Base-by-base conservation (phyloP, 1,284 basidiomycete genomes). In the Cutaneotrichosporon dermatis region DNA sequence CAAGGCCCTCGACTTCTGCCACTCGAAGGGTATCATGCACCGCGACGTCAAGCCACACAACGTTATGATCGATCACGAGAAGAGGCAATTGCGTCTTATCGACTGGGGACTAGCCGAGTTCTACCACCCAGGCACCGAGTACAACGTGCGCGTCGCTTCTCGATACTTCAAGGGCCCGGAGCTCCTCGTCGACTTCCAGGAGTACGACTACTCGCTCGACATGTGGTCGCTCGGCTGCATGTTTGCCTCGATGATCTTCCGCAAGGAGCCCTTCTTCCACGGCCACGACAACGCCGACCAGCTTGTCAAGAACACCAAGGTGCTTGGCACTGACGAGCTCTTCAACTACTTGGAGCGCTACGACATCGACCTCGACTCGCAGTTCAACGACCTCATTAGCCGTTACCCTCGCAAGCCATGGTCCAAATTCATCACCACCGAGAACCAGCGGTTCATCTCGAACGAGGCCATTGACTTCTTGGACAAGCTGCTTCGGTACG, bases 261-360 rank as follows among this genome's bases (percentile, higher is more conserved):
- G 95, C 68, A 98, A 98, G 79, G 95, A 99, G 75, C 95, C 95
- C n/a, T 96, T 99, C 82, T 99, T 99, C 85, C 95, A 99, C 74
- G 95, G 95, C 11, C 94, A 97, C 76, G 94, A 98, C 79, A 99
- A 99, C 78, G 96, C 95, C 74, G 96, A 99, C 79, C 95, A 99
- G 76, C 82, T 99, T 52, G 95, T 98, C 72, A 98, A 97, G 82
- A 99, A 99, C 66, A 88, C 92, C 60, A 97, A 97, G 79, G 94
- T 99, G 51, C 83, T 99, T 55, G 95, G 95, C 16, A 98, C 95
- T 5, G 95, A 98, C 69, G 94, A 94, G 71, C 81, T 99, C 16
- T 96, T 92, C 76, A 83, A 86, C 53, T 79, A 79, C 76, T 84
- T 93, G 64, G 90, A 94, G 78, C 90, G 93, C 80, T 97, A 97